Percentiles rank a stretch among this genome's conserved stretches.
Conservation (phyloP, 179 eudicot species). For the Spinacia oleracea region DNA sequence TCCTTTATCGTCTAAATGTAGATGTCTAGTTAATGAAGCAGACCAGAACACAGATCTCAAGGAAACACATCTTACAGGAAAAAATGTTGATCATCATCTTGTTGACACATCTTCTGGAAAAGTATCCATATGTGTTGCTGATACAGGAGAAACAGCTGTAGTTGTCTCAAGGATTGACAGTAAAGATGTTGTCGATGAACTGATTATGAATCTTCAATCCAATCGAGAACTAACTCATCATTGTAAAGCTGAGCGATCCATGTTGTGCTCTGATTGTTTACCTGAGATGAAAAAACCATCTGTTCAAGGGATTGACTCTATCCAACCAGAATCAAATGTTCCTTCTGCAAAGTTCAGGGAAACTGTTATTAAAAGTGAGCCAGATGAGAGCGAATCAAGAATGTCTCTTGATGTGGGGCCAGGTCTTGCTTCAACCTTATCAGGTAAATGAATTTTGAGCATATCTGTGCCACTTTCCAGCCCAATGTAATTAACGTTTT, state of each 20-base stretch:
- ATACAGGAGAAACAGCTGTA: constrained; percentile 93
- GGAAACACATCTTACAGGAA: constrained; percentile 28
- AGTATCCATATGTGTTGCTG: constrained; percentile 74
- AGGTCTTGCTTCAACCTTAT: constrained; percentile 35
- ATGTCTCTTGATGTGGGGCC: constrained; percentile 36
- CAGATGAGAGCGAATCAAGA: constrained; percentile 35
- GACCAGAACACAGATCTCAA: constrained; percentile 36
- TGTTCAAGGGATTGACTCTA: constrained; percentile 24
- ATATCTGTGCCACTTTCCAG: constrained; percentile 5
- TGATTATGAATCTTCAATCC: constrained; percentile 28
- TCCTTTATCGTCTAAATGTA: constrained; percentile 37
- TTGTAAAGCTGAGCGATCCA: constrained; percentile 27
- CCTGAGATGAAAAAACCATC: constrained; percentile 30
- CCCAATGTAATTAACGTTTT: constrained; percentile 12
- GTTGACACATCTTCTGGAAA: constrained; percentile 40
- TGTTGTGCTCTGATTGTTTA: constrained; percentile 27
- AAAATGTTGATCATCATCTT: constrained; percentile 30
- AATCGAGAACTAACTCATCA: constrained; percentile 22
- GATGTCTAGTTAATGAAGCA: constrained; percentile 54
- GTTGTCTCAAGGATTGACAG: constrained; percentile 71
- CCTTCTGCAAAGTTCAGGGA: constrained; percentile 30
- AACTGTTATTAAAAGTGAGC: constrained; percentile 25
- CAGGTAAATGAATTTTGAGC: constrained; percentile 36
- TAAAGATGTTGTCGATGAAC: constrained; percentile 36
- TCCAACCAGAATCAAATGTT: constrained; percentile 26